phyloP scores from a whole-genome alignment of 2,329 filamentous ascomycete species.

The Fusarium foetens region DNA sequence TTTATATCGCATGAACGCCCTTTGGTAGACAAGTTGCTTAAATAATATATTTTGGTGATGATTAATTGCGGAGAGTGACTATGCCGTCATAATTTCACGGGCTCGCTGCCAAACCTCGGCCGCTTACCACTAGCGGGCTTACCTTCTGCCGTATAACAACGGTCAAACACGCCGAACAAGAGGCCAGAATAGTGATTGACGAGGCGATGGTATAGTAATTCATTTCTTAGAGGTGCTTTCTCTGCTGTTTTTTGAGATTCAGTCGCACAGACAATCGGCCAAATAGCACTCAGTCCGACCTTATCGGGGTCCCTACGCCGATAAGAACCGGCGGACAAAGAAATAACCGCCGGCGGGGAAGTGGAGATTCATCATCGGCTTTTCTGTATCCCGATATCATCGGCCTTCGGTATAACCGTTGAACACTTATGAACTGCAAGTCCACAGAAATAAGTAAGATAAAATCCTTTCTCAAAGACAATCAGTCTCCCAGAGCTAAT shows the following conservation, averaged over 20 bases:
- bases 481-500: accelerated
- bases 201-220: accelerated
- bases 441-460: too few relatives aligned
- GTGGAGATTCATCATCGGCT: neutral
- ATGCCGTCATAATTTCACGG: constrained; percentile 7
- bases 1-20: constrained; percentile 10
- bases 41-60: neutral
- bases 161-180: neutral
- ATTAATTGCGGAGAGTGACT: constrained; percentile 8
- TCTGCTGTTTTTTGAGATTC: accelerated
- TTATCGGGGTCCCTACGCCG: neutral
- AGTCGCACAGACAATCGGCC: neutral
- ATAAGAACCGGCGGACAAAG: constrained; percentile 3
- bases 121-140: neutral
- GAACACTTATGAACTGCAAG: neutral
- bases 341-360: neutral
- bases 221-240: accelerated
- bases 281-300: neutral
- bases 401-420: neutral
- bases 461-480: accelerated
- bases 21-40: constrained; percentile 14
- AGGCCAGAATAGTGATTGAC: accelerated
- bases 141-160: neutral
- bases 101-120: neutral
- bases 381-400: neutral